Conservation (phyloP, 2,329 filamentous ascomycete genomes). For the Lecanicillium sp. region DNA sequence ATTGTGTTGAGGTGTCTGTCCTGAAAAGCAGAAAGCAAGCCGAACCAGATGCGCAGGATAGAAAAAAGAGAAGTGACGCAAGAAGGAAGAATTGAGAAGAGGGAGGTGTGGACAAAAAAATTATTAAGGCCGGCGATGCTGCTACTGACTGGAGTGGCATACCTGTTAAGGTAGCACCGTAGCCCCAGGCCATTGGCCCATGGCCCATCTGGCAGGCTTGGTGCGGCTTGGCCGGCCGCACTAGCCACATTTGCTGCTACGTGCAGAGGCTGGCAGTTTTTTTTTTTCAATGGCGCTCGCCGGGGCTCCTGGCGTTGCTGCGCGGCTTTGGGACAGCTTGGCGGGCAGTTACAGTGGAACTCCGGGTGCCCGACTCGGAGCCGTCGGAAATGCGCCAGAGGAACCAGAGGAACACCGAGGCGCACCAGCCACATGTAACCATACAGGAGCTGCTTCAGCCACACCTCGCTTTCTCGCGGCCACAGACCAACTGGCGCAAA, state of each 20-base stretch:
- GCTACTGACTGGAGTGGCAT: slow-evolving; percentile 12
- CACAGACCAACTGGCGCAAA: no score
- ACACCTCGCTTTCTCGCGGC: not conserved
- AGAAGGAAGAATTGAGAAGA: slow-evolving; percentile 14
- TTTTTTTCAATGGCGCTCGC: slow-evolving; percentile 13
- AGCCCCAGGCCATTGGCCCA: no score
- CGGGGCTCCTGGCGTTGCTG: slow-evolving; percentile 15
- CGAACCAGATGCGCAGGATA: slow-evolving; percentile 18
- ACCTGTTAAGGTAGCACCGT: slow-evolving; percentile 1
- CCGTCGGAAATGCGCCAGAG: slow-evolving; percentile 23
- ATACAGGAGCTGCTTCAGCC: slow-evolving; percentile 6
- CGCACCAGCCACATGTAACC: slow-evolving; percentile 15
- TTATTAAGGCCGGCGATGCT: slow-evolving; percentile 16
- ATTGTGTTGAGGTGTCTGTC: slow-evolving; percentile 6
- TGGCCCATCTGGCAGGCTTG: slow-evolving; percentile 2
- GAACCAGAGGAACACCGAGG: slow-evolving; percentile 17
- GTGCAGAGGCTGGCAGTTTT: not conserved
- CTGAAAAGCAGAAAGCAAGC: slow-evolving; percentile 19
- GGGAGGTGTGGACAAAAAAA: slow-evolving; percentile 19
- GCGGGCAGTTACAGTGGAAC: slow-evolving; percentile 6
- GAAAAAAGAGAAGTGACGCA: slow-evolving; percentile 20
- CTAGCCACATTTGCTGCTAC: slow-evolving; percentile 10
- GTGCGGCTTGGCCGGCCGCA: slow-evolving; percentile 12
- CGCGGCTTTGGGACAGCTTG: no score
- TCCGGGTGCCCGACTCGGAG: slow-evolving; percentile 24